Evolutionary conservation across 2,329 filamentous ascomycete species (phyloP), one percentile per base, ranked within the genome.

Genomic region (Trichoderma polysporum): DNA sequence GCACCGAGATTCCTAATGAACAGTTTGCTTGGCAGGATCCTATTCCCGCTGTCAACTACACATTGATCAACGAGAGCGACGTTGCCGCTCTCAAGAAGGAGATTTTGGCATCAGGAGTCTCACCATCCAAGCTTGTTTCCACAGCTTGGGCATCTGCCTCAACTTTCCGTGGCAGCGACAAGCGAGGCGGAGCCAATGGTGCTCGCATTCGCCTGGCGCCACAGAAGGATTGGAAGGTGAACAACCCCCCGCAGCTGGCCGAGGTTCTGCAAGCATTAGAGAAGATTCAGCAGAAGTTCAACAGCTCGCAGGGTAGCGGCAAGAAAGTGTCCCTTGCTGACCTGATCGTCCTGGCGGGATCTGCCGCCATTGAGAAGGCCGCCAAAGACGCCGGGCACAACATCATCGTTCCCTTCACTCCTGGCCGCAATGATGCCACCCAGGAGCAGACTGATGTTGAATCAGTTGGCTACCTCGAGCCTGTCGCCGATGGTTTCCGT

Each of bases 161-260:
- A 2, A 89, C 88, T 33, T 92, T 90, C 87, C 90, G 90, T 69
- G 85, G 88, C 72, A 86, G 87, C 71, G 91, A 94, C 83, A 93
- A 93, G 87, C 91, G 91, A 71, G 91, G 91, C 71, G 91, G 91
- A 75, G 91, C 91, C 79, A 94, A 94, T 74, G 91, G 91, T 73
- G 91, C 87, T 15, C 91, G 91, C 72, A 91, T 94, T 73, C 88
- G 90, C 37, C 89, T 94, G 12, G 82, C 84, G 69, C 91, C 91
- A 27, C 88, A 91, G 80, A 88, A 87, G 73, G 81, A 86, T 77
- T 94, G 91, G 91, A 79, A 86, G 74, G 85, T 88, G 75, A 94
- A 94, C 85, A 91, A 92, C 82, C 90, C 90, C 31, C 73, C 82
- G 1, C 85, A 90, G 78, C 81, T 93, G 47, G 79, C 80, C 65